Evolutionary conservation across 2,329 filamentous ascomycete species (phyloP).

Genomic region (Botrytis cinerea): DNA sequence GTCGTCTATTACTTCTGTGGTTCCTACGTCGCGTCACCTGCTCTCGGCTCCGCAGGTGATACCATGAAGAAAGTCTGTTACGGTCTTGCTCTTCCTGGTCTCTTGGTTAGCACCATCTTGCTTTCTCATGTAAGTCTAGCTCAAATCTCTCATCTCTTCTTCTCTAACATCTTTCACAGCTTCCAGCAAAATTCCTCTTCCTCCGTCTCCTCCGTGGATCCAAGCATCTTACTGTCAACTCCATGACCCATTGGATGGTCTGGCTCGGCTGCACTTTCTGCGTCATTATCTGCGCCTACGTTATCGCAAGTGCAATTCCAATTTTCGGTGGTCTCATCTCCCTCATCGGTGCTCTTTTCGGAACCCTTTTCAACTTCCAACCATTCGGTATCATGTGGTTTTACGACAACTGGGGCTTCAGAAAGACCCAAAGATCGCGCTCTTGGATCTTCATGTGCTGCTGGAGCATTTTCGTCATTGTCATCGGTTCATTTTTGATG

Average conservation of each 20-base stretch:
- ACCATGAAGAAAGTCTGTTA: slow-evolving; percentile 63
- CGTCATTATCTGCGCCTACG: slow-evolving; percentile 49
- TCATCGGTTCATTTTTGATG: slow-evolving; percentile 9
- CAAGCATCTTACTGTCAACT: slow-evolving; percentile 54
- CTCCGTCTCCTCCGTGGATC: slow-evolving; percentile 55
- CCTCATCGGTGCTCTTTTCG: slow-evolving; percentile 16
- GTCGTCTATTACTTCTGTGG: slow-evolving; percentile 47
- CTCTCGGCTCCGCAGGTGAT: slow-evolving; percentile 60
- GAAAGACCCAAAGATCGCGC: neutral
- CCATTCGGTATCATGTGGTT: slow-evolving; percentile 20
- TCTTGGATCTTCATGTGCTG: slow-evolving; percentile 16
- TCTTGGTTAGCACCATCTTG: slow-evolving; percentile 49
- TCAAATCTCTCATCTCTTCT: neutral
- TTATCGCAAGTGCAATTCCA: slow-evolving; percentile 55
- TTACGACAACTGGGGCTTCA: slow-evolving; percentile 7
- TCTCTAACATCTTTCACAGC: neutral
- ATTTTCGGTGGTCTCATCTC: slow-evolving; percentile 50
- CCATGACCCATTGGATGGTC: slow-evolving; percentile 51
- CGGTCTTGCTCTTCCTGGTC: slow-evolving; percentile 57
- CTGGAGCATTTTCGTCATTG: slow-evolving; percentile 17
- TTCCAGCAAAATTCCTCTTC: slow-evolving; percentile 55
- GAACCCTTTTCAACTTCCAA: slow-evolving; percentile 18
- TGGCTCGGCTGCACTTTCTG: slow-evolving; percentile 52
- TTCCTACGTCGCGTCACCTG: slow-evolving; percentile 62
- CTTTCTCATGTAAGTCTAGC: slow-evolving; percentile 47